Conservation (phyloP, 116 monocot genomes). For the Posidonia oceanica region DNA sequence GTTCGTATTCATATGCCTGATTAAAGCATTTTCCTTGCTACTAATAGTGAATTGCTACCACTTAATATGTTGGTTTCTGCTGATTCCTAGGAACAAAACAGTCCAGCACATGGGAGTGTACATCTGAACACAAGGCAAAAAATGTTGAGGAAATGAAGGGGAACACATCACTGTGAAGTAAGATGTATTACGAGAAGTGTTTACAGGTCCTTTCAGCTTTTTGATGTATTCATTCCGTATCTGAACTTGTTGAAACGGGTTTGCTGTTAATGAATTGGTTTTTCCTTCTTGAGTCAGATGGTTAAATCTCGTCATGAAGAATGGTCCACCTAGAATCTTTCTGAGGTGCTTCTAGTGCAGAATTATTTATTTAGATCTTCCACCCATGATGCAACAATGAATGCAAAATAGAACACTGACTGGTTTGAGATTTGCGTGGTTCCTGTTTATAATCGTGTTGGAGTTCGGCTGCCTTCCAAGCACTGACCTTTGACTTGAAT, state of each 20-base stretch:
- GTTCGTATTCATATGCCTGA: neutral
- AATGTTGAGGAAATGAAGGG: conserved; percentile 7
- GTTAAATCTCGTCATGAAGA: neutral
- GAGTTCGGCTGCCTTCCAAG: neutral
- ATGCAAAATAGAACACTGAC: too few species aligned
- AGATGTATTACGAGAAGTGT: conserved; percentile 23
- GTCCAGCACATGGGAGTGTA: conserved; percentile 6
- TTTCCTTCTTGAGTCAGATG: conserved; percentile 11
- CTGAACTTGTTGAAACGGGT: conserved; percentile 5
- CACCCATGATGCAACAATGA: neutral
- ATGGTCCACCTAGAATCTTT: neutral
- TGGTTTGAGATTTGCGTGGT: neutral
- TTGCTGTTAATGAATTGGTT: conserved; percentile 30
- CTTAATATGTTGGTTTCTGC: neutral
- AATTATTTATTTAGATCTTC: neutral
- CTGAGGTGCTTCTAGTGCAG: neutral
- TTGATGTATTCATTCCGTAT: neutral
- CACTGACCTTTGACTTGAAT: neutral
- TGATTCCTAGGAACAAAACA: conserved; percentile 7
- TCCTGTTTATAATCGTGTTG: neutral
- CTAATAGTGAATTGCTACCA: neutral
- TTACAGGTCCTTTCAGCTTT: conserved; percentile 7
- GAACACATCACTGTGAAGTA: conserved; percentile 20
- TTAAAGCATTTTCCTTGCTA: neutral
- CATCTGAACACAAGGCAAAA: conserved; percentile 16